Base-by-base conservation (phyloP, 2,329 filamentous ascomycete genomes). In the Sporothrix mexicana region DNA sequence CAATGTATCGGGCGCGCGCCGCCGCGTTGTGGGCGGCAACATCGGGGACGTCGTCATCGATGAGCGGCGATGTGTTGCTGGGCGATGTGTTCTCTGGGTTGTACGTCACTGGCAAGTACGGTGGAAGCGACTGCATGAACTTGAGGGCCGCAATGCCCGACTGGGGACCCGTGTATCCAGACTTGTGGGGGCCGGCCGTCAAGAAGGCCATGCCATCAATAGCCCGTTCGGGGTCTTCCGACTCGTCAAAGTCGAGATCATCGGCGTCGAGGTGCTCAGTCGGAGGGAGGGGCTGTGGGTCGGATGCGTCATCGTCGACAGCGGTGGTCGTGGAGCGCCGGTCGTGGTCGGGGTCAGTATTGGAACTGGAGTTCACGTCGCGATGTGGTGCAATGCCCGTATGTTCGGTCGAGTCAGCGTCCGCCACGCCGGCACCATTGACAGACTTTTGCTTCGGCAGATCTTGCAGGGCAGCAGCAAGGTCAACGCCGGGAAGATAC, bases 141-240 rank as follows among this genome's bases (percentile, higher is more conserved):
- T 49, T 61, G 69, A 71, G 69, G 9, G 55, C 53, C 15, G 69
- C 57, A 23, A 62, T 71, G 41, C 69, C 69, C 10, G 69, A 71
- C 69, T 71, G 69, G 12, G 69, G 69, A 2, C 69, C 69, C 12
- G 55, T 71, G 23, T 71, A 71, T 43, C 51, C 69, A 4, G 69
- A 64, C 41, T 61, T 61, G 12, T 61, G 53, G 10, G 69, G 43
- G 20, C 43, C 55, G 17, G 69, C 69, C 12, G 69, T 62, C 43
- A 71, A 23, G 15, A 61, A 71, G 15, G 53, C 69, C 43, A 71
- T 71, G 41, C 69, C 69, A 47, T 71, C 69, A 41, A 61, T 71
- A 2, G 55, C 36, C 43, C 53, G n/a, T 20, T 61, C 69, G 8
- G 55, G 69, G 41, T 71, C 69, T 9, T 71, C 25, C 6, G 69